Percentiles rank a stretch among this genome's conserved stretches.
phyloP scores from a whole-genome alignment of 2,329 filamentous ascomycete genomes.

The Rosellinia necatrix region DNA sequence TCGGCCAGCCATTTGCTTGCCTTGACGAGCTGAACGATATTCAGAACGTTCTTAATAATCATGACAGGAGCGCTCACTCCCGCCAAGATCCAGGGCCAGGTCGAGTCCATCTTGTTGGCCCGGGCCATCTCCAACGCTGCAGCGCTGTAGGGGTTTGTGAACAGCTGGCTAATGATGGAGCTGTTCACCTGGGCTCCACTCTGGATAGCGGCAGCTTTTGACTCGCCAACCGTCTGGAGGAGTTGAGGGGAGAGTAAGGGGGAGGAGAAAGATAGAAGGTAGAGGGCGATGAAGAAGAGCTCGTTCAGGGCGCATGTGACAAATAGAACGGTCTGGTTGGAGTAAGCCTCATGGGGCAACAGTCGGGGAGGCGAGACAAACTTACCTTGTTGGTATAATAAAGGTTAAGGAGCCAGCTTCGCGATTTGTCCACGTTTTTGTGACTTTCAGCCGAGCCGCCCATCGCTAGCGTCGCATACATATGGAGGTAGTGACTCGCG shows the following conservation, averaged over 20 bases:
- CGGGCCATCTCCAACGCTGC: constrained; percentile 89
- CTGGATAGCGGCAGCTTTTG: constrained; percentile 57
- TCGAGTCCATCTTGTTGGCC: constrained; percentile 89
- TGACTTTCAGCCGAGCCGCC: constrained; percentile 80
- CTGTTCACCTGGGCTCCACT: constrained; percentile 73
- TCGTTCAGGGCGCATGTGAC: constrained; percentile 90
- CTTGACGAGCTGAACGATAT: constrained; percentile 91
- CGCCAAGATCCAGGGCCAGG: constrained; percentile 71
- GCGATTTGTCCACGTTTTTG: constrained; percentile 88
- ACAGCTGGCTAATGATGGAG: constrained; percentile 73
- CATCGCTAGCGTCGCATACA: constrained; percentile 94
- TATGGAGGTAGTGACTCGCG: constrained; percentile 97
- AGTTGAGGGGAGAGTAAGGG: constrained; percentile 87
- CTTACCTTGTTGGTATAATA: constrained; percentile 97
- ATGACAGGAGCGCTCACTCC: constrained; percentile 84
- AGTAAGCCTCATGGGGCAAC: constrained; percentile 22
- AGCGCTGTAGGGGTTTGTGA: constrained; percentile 88
- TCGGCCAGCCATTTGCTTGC: constrained; percentile 91
- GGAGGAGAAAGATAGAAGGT: constrained; percentile 95
- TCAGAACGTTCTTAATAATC: constrained; percentile 90
- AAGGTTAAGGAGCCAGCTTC: constrained; percentile 87
- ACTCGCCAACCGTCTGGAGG: constrained; percentile 63
- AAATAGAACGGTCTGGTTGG: constrained; percentile 80
- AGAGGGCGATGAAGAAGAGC: constrained; percentile 96
- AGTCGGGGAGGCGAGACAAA: constrained; percentile 19